Conservation (phyloP, 495 filamentous ascomycete species). For the Cenococcum geophilum region DNA sequence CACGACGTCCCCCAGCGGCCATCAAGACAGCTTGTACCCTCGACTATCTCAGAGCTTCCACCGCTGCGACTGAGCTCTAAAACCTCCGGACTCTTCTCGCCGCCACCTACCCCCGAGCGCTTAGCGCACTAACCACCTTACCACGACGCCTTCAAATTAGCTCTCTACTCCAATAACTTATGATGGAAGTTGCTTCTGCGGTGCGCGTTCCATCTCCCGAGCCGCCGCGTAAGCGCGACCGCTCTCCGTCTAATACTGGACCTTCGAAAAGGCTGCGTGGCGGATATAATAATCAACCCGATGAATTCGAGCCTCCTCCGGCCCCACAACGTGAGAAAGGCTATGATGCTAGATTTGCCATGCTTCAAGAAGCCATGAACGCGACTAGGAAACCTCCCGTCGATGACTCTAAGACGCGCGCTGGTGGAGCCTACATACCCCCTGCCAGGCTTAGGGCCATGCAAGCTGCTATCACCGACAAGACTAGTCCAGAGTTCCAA, state of each 20-base stretch:
- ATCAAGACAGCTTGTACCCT: too few relatives aligned
- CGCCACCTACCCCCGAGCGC: too few relatives aligned
- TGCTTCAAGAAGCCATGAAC: slow-evolving; percentile 27
- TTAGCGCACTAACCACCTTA: too few relatives aligned
- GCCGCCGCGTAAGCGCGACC: slow-evolving; percentile 30
- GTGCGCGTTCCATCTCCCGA: slow-evolving; percentile 30
- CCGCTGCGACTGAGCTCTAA: too few relatives aligned
- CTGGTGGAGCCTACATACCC: slow-evolving; percentile 92
- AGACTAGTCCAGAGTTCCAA: slow-evolving; percentile 93
- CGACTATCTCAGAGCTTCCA: too few relatives aligned
- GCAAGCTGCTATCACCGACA: slow-evolving; percentile 95
- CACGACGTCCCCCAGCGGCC: too few relatives aligned
- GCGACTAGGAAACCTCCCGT: slow-evolving; percentile 24
- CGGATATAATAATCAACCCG: slow-evolving; percentile 3
- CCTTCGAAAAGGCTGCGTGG: slow-evolving; percentile 25
- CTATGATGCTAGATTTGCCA: slow-evolving; percentile 22
- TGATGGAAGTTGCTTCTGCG: slow-evolving; percentile 28
- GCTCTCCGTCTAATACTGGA: slow-evolving; percentile 18
- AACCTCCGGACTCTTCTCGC: too few relatives aligned
- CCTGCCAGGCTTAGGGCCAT: slow-evolving; percentile 84
- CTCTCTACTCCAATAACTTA: not conserved
- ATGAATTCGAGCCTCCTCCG: slow-evolving; percentile 3
- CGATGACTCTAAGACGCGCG: slow-evolving; percentile 60
- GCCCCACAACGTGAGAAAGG: slow-evolving; percentile 12
- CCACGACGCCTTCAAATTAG: too few relatives aligned